phyloP scores from a whole-genome alignment of 257 asterid species.

The Perilla frutescens region DNA sequence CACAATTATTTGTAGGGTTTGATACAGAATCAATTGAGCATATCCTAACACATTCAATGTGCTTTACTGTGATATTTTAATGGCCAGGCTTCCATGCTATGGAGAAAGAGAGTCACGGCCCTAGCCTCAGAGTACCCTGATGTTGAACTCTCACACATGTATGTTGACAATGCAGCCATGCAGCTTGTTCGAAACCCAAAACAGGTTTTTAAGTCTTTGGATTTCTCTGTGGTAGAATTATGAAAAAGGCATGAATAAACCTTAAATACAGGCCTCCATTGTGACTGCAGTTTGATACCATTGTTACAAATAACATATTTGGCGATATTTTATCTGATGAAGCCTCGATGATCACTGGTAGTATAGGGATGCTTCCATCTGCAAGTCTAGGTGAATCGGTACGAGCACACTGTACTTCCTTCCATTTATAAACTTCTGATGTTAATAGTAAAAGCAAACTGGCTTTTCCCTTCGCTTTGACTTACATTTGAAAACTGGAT shows the following conservation, averaged over 20 bases:
- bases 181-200: constrained; percentile 98
- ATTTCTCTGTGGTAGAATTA: constrained; percentile 22
- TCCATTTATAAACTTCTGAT: too few relatives aligned
- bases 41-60: constrained; percentile 12
- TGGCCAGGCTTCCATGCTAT: constrained; percentile 90
- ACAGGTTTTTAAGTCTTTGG: constrained; percentile 56
- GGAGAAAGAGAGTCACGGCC: constrained; percentile 79
- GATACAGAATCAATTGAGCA: background rate
- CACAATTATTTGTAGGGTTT: background rate
- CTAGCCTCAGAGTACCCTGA: constrained; percentile 92
- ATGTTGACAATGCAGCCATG: constrained; percentile 99
- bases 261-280: constrained; percentile 21
- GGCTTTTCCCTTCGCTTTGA: background rate
- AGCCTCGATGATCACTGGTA: constrained; percentile 99
- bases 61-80: constrained; percentile 33
- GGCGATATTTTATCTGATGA: constrained; percentile 98
- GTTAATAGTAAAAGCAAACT: background rate
- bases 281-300: constrained; percentile 90
- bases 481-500: constrained; percentile 22
- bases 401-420: constrained; percentile 28
- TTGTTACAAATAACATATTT: constrained; percentile 93
- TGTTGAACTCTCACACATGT: constrained; percentile 97
- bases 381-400: constrained; percentile 96
- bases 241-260: constrained; percentile 7
- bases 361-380: constrained; percentile 99